phyloP scores from a whole-genome alignment of 306 rosid genomes.

The Begonia loranthoides region DNA sequence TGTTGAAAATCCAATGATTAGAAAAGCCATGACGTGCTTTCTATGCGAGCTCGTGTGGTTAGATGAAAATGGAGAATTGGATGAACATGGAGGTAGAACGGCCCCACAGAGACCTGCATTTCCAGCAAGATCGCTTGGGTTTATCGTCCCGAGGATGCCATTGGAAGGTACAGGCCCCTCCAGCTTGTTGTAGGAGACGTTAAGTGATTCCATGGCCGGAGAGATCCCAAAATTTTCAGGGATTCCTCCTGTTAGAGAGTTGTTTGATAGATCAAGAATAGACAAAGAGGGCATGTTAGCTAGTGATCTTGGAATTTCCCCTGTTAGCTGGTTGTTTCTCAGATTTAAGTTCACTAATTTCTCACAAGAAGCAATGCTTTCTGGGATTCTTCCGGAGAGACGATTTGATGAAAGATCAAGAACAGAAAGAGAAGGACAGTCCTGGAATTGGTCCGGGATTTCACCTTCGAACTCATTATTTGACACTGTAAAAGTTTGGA shows the following conservation, averaged over 20 bases:
- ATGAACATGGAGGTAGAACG: slow-evolving; percentile 57
- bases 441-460: slow-evolving; percentile 82
- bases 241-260: slow-evolving; percentile 74
- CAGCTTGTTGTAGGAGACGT: slow-evolving; percentile 70
- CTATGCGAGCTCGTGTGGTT: slow-evolving; percentile 28
- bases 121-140: slow-evolving; percentile 62
- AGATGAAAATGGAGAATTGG: slow-evolving; percentile 24
- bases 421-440: slow-evolving; percentile 66
- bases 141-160: slow-evolving; percentile 68
- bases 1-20: slow-evolving; percentile 58
- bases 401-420: slow-evolving; percentile 78
- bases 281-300: slow-evolving; percentile 74
- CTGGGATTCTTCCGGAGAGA: slow-evolving; percentile 62
- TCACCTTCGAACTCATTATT: slow-evolving; percentile 56
- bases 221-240: slow-evolving; percentile 76
- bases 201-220: slow-evolving; percentile 78
- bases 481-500: slow-evolving; percentile 66
- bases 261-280: slow-evolving; percentile 80
- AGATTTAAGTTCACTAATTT: slow-evolving; percentile 71
- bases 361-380: slow-evolving; percentile 80
- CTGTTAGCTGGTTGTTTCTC: slow-evolving; percentile 55
- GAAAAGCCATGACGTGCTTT: slow-evolving; percentile 45
- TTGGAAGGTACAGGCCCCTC: slow-evolving; percentile 74
- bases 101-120: slow-evolving; percentile 71
- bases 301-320: slow-evolving; percentile 64